Evolutionary conservation across 257 asterid species (phyloP), one percentile per base, ranked within the genome.

Genomic region (Striga asiatica): DNA sequence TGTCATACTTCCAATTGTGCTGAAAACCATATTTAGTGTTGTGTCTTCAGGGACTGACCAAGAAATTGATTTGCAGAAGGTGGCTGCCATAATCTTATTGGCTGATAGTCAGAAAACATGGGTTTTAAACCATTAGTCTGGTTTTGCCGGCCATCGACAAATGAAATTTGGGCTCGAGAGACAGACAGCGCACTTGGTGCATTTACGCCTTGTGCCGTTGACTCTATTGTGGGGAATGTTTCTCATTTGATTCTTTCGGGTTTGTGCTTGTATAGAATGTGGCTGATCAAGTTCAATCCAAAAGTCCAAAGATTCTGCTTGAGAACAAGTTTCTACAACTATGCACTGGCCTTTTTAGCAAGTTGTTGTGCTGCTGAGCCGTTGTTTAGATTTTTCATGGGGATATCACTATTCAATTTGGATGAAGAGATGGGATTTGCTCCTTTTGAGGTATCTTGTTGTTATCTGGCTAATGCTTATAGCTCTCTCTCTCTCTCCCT

Each of bases 121-220:
- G 88, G 64, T 45, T 71, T 60, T 34, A 68, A 71, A 31, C 80
- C 85, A 34, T 47, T 80, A 12, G 77, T 38, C 7, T 81, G 95
- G 95, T 89, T 75, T 76, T 89, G 97, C 71, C 77, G 76, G 67
- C 97, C 97, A 34, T 81, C 64, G 74, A 61, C 65, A 31, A 51
- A 73, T 60, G 88, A 89, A 20, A 65, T 74, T 56, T 89, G 93
- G 94, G 74, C 88, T 42, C 73, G 65, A 39, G 82, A 76, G 56
- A 70, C 76, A 13, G 65, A 71, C 56, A 85, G 75, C 45, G 71
- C 79, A 23, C 85, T 85, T 58, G 94, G 94, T 42, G 81, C 89
- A 50, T 89, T 74, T 41, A 89, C 94, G 9, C 97, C 95, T 7
- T 89, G 97, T 64, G 82, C 77, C 59, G 62, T 75, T 17, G 84